Evolutionary conservation across 1,284 basidiomycete species (phyloP), one percentile per base, ranked within the genome.

Genomic region (Trichosporon coremiiforme): DNA sequence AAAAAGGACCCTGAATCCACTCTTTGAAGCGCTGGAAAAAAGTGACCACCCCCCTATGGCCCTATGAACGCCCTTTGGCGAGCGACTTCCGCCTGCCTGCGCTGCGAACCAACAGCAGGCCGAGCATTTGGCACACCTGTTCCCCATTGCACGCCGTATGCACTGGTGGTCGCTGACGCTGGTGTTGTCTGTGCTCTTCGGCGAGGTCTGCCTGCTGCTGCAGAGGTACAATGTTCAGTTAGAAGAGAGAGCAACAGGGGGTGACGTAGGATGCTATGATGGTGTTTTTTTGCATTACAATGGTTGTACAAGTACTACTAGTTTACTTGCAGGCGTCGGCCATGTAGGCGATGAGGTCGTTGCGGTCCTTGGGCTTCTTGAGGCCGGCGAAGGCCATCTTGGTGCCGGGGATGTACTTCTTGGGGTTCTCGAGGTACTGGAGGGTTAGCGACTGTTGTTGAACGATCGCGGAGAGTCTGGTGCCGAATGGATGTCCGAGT

Each of bases 321-420:
- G 17, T 25, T 62, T 62, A 62, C 57, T 62, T 62, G 57, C 29
- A 33, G 31, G 57, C 57, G 29, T 62, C 57, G 31, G 29, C 75
- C 64, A 82, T 75, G 74, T 77, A 77, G 71, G 79, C 75, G 72
- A 83, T 78, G 64, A 96, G 89, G 86, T 96, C 93, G 84, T 90
- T 91, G 85, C 94, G 90, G 85, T 97, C 95, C 88, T 94, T 94
- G 41, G 92, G 91, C 89, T 97, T 97, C 90, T 97, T 97, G 82
- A 98, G 86, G 79, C 95, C 95, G 75, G 95, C 94, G 78, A 97
- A 98, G 72, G 94, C 94, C 95, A 96, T 96, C 88, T 96, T 96
- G 71, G 94, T 97, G 67, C 77, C 94, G 60, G 94, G 93, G 77
- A 96, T 96, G 87, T 94, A 94, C 90, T 92, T 71, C 4, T 72